Evolutionary conservation across 257 asterid species (phyloP).

Genomic region (Solanum clarkiae): DNA sequence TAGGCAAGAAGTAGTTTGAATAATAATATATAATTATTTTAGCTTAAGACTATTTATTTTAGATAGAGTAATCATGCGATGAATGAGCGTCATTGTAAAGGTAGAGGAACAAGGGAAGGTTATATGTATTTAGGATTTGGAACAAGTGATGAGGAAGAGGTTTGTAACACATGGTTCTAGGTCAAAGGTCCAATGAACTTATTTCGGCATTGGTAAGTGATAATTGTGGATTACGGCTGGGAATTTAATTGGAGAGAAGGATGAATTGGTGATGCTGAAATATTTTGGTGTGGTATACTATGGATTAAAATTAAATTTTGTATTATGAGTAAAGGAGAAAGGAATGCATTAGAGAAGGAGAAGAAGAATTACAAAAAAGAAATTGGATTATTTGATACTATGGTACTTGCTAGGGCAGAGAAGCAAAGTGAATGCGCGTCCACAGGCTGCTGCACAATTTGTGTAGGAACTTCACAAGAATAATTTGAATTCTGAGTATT

Average conservation of each 20-base stretch:
- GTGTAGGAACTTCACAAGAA: background rate
- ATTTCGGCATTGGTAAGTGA: background rate
- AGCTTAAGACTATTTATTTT: background rate
- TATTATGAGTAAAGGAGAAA: background rate
- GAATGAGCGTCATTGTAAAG: background rate
- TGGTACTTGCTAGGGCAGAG: background rate
- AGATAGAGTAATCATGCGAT: background rate
- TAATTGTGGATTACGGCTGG: background rate
- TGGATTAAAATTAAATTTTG: background rate
- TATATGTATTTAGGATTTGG: too few relatives aligned
- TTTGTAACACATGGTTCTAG: background rate
- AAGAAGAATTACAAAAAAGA: too few relatives aligned
- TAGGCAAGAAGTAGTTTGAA: background rate
- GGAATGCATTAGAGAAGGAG: background rate
- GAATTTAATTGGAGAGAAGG: background rate
- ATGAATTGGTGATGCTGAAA: background rate
- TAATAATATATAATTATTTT: too few relatives aligned
- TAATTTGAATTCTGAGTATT: background rate
- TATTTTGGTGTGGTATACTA: background rate
- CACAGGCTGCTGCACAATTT: background rate
- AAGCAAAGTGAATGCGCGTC: background rate
- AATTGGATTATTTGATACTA: background rate
- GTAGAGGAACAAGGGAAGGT: background rate
- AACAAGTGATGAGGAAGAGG: background rate
- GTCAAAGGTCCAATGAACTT: background rate